These are phyloP conservation scores for Alternaria postmessia DNA, from an alignment of 2,329 filamentous ascomycete genomes.

Conservation along the genomic window DNA sequence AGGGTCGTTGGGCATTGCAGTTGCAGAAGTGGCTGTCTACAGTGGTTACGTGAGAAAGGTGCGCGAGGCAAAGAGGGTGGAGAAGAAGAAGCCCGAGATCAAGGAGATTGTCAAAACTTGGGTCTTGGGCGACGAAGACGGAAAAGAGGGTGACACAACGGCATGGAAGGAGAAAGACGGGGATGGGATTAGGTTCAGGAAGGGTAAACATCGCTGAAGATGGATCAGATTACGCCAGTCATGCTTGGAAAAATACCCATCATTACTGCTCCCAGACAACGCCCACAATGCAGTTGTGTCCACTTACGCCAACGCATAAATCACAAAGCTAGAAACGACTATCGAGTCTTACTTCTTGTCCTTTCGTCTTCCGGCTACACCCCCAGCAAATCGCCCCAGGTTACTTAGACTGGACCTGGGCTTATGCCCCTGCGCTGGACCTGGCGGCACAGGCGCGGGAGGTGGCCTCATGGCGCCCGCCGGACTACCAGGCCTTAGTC, in stretches of 20 bases:
- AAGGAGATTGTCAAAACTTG: conserved; percentile 77
- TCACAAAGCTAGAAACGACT: not conserved
- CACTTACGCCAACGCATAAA: conserved; percentile 11
- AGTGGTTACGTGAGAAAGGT: conserved; percentile 77
- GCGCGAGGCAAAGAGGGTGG: conserved; percentile 70
- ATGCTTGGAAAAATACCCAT: conserved; percentile 8
- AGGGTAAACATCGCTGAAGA: conserved; percentile 55
- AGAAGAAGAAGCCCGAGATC: conserved; percentile 68
- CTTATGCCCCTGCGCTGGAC: conserved; percentile 41
- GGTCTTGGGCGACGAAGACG: conserved; percentile 59
- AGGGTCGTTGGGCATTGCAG: conserved; percentile 72
- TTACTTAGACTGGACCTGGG: conserved; percentile 54
- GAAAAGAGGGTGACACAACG: conserved; percentile 17
- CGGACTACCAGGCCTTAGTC: conserved; percentile 33
- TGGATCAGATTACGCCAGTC: conserved; percentile 14
- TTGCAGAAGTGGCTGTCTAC: conserved; percentile 82
- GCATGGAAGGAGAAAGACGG: conserved; percentile 35
- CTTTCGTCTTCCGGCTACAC: conserved; percentile 49
- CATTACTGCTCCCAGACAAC: conserved; percentile 5
- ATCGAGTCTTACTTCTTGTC: conserved; percentile 36
- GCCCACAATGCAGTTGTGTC: conserved; percentile 35
- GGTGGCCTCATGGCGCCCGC: conserved; percentile 33
- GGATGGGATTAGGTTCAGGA: conserved; percentile 51
- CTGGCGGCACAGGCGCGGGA: conserved; percentile 24
- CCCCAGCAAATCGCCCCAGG: conserved; percentile 56